Conservation (phyloP, 1,284 basidiomycete species). For the Moniliophthora roreri region DNA sequence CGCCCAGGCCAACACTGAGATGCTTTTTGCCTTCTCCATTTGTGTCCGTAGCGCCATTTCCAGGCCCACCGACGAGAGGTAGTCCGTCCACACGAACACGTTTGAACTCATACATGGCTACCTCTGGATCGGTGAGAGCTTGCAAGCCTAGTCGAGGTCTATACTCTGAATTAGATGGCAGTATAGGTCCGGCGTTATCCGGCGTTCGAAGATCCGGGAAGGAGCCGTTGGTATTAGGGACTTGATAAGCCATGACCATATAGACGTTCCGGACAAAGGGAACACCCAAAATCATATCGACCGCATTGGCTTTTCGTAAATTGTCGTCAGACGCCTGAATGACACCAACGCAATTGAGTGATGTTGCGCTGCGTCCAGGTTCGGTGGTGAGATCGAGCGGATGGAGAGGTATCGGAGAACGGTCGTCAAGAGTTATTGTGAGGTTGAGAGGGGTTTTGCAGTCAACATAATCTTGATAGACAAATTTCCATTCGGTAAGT, state of each 20-base stretch:
- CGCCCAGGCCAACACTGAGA: slow-evolving; percentile 52
- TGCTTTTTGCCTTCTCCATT: slow-evolving; percentile 33
- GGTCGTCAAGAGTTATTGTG: slow-evolving; percentile 59
- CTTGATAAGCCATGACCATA: slow-evolving; percentile 66
- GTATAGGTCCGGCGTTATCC: not conserved
- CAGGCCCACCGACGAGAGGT: slow-evolving; percentile 36
- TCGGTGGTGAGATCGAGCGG: slow-evolving; percentile 66
- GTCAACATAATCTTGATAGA: slow-evolving; percentile 60
- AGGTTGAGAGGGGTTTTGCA: slow-evolving; percentile 71
- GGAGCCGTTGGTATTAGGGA: slow-evolving; percentile 41
- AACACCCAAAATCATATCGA: slow-evolving; percentile 72
- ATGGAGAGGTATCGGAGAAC: slow-evolving; percentile 58
- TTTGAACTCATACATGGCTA: slow-evolving; percentile 63
- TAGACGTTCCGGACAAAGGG: slow-evolving; percentile 75
- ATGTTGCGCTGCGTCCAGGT: slow-evolving; percentile 36
- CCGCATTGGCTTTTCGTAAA: slow-evolving; percentile 38
- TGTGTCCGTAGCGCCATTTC: slow-evolving; percentile 2
- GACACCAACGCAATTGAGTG: slow-evolving; percentile 58
- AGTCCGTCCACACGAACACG: slow-evolving; percentile 62
- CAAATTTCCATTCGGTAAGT: slow-evolving; percentile 5
- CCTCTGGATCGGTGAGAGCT: slow-evolving; percentile 54
- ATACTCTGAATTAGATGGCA: slow-evolving; percentile 21
- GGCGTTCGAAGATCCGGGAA: slow-evolving; percentile 31
- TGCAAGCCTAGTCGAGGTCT: slow-evolving; percentile 57
- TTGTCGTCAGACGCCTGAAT: slow-evolving; percentile 54